These are phyloP conservation scores for Aspergillus puulaauensis DNA, from an alignment of 2,329 filamentous ascomycete genomes.

Conservation along the genomic window DNA sequence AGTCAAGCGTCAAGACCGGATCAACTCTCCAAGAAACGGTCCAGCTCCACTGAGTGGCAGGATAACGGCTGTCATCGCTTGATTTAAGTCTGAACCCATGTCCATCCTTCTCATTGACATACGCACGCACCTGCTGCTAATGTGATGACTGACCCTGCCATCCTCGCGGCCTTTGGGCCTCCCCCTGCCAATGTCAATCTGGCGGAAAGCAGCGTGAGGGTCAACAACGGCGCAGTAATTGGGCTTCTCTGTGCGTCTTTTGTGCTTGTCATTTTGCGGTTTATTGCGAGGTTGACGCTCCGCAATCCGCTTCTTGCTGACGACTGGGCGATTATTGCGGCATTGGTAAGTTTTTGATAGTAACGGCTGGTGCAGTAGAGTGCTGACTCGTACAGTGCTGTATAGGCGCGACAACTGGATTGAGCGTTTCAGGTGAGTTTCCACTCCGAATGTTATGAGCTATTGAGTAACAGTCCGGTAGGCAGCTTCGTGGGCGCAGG, in stretches of 20 bases:
- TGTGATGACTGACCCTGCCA: conserved; percentile 7
- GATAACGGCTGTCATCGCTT: too few relatives aligned
- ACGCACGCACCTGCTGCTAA: too few relatives aligned
- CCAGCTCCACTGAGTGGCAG: too few relatives aligned
- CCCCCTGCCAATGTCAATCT: conserved; percentile 11
- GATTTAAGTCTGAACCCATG: too few relatives aligned
- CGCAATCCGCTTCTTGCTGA: conserved; percentile 13
- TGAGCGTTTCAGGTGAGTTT: conserved; percentile 11
- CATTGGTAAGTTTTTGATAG: conserved; percentile 5
- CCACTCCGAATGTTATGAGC: neutral
- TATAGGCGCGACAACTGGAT: conserved; percentile 8
- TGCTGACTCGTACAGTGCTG: neutral
- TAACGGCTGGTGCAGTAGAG: too few relatives aligned
- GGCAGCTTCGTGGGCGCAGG: conserved; percentile 12
- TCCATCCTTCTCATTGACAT: too few relatives aligned
- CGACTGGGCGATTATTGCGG: conserved; percentile 16
- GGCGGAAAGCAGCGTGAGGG: neutral
- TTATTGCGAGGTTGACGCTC: conserved; percentile 9
- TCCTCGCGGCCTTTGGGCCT: conserved; percentile 14
- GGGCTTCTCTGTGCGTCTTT: conserved; percentile 7
- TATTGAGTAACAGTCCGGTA: neutral
- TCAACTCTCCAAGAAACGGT: too few relatives aligned
- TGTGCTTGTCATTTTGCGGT: conserved; percentile 14
- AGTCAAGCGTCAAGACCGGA: too few relatives aligned
- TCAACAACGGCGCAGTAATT: conserved; percentile 14